Evolutionary conservation across 345 rosid species (phyloP).

Genomic region (Arabis hirsuta): DNA sequence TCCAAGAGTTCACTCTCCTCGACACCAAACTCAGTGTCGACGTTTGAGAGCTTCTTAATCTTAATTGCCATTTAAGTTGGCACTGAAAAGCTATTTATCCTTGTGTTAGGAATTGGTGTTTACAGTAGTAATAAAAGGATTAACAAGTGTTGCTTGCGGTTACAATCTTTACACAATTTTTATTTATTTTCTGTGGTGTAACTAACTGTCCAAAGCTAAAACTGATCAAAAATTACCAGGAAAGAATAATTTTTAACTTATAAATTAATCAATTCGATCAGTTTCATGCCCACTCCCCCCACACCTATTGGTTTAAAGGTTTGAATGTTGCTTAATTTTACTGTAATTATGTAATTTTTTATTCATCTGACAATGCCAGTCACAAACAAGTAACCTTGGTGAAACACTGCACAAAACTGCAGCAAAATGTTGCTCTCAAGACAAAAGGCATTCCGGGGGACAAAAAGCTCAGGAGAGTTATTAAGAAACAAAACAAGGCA

Average conservation of each 20-base stretch:
- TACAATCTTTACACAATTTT: no score
- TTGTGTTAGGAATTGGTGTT: neutral
- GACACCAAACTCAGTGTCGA: constrained; percentile 74
- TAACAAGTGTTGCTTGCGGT: neutral
- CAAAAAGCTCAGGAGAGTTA: constrained; percentile 21
- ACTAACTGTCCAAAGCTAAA: no score
- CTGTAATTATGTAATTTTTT: neutral
- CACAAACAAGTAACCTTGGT: constrained; percentile 7
- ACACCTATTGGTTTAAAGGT: no score
- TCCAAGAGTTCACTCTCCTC: constrained; percentile 65
- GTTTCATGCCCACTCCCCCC: no score
- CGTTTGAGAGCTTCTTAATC: constrained; percentile 34
- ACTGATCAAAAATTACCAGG: no score
- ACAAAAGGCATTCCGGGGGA: constrained; percentile 11
- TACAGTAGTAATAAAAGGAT: neutral
- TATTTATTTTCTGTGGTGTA: no score
- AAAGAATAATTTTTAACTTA: no score
- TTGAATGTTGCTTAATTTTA: neutral
- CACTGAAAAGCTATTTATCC: neutral
- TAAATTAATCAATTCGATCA: no score
- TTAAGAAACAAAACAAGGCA: constrained; percentile 4
- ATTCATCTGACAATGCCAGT: neutral
- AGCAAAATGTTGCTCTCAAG: constrained; percentile 35
- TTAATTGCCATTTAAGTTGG: neutral
- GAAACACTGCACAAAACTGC: constrained; percentile 37